Percentiles rank a stretch among this genome's conserved stretches.
These are phyloP conservation scores for Fraxinus paxiana DNA, from an alignment of 305 asterid species.

Conservation along the genomic window DNA sequence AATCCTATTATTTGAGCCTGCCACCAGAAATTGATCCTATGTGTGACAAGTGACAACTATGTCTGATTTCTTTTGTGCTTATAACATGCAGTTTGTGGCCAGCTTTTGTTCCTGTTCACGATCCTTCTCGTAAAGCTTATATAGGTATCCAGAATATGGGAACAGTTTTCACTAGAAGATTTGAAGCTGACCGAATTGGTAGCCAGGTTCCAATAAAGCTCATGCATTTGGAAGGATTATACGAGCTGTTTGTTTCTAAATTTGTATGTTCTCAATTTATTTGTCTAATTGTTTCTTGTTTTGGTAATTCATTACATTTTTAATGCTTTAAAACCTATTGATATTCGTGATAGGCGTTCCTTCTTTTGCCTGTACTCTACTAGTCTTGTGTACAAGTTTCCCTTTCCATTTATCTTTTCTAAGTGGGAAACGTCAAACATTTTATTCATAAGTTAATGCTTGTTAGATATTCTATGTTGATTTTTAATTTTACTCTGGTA, in stretches of 20 bases:
- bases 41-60: not conserved
- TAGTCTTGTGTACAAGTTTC: not conserved
- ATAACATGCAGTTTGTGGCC: constrained; percentile 83
- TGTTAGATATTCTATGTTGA: not conserved
- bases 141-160: constrained; percentile 97
- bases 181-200: constrained; percentile 87
- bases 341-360: not conserved
- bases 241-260: constrained; percentile 74
- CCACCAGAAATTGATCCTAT: not conserved
- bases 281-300: not conserved
- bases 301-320: not conserved
- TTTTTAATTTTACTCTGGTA: constrained; percentile 6
- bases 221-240: constrained; percentile 96
- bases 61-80: constrained; percentile 23
- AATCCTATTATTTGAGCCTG: not conserved
- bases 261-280: constrained; percentile 32
- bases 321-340: not conserved
- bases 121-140: constrained; percentile 87
- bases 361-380: constrained; percentile 7
- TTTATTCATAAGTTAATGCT: not conserved
- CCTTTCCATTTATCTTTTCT: not conserved
- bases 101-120: constrained; percentile 97
- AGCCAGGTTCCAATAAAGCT: constrained; percentile 94
- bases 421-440: not conserved
- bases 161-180: constrained; percentile 85